A percentile compares a stretch with the other conserved stretches of the same genome.
Conservation (phyloP, 495 filamentous ascomycete species). For the Lophiotrema nucula region DNA sequence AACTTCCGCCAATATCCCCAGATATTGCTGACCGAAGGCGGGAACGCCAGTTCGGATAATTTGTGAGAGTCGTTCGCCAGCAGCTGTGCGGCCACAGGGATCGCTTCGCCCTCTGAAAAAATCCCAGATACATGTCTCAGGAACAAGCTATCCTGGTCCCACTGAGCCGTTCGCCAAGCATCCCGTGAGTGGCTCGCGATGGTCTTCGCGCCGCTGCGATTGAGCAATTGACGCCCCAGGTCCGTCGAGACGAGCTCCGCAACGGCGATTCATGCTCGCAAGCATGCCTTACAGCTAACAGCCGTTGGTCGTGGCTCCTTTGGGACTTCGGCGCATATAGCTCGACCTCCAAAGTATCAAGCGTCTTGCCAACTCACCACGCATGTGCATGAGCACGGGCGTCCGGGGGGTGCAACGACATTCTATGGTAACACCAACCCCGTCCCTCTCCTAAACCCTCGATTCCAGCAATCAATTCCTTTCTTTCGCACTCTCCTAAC, state of each 20-base stretch:
- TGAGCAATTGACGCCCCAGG: conserved; percentile 2
- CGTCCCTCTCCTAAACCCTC: conserved; percentile 22
- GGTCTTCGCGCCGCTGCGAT: conserved; percentile 9
- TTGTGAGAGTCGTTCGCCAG: conserved; percentile 21
- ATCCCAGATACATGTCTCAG: conserved; percentile 24
- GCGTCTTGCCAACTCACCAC: conserved; percentile 87
- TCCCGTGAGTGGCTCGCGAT: conserved; percentile 5
- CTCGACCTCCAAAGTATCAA: conserved; percentile 62
- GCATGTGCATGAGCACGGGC: conserved; percentile 63
- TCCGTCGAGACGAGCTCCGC: conserved; percentile 4
- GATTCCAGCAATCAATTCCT: conserved; percentile 31
- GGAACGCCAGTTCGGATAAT: conserved; percentile 27
- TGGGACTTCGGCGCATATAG: conserved; percentile 53
- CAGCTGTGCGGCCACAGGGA: background rate
- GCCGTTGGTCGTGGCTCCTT: conserved; percentile 45
- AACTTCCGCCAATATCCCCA: conserved; percentile 14
- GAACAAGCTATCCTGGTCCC: conserved; percentile 24
- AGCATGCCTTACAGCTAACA: conserved; percentile 33
- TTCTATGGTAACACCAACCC: conserved; percentile 35
- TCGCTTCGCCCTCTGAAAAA: conserved; percentile 3
- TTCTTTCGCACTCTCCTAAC: background rate
- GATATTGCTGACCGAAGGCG: conserved; percentile 17
- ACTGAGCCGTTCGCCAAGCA: conserved; percentile 18
- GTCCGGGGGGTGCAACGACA: conserved; percentile 32
- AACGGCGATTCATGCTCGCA: conserved; percentile 31